Conservation (phyloP, 805 yeast genomes). For the Yamadazyma kitorensis region DNA sequence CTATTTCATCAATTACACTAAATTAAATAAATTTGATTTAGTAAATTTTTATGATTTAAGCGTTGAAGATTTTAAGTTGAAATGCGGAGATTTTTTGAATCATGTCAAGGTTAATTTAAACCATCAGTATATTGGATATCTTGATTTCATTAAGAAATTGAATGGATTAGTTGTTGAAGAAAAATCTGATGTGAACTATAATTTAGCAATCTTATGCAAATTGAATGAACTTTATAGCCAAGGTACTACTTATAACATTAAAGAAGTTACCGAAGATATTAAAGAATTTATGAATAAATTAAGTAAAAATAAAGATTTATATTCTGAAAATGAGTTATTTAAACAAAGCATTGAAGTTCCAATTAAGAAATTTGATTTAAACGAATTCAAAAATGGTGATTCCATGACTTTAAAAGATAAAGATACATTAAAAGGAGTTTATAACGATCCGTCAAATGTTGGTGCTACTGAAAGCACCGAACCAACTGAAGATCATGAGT, state of each 20-base stretch:
- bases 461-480: conserved; percentile 6
- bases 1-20: conserved; percentile 5
- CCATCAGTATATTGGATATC: conserved; percentile 6
- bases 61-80: conserved; percentile 4
- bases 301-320: conserved; percentile 6
- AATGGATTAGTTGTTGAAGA: conserved; percentile 4
- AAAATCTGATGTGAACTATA: no score
- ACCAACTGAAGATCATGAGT: conserved; percentile 11
- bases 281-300: conserved; percentile 8
- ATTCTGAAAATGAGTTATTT: conserved; percentile 3
- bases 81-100: conserved; percentile 5
- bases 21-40: conserved; percentile 6
- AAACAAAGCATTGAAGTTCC: conserved; percentile 11
- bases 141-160: conserved; percentile 3
- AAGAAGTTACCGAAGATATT: conserved; percentile 3
- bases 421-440: background rate
- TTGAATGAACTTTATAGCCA: background rate
- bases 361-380: conserved; percentile 18
- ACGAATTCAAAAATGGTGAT: conserved; percentile 16
- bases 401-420: no score
- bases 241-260: background rate
- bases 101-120: conserved; percentile 3
- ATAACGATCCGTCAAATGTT: conserved; percentile 2
- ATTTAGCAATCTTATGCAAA: conserved; percentile 8
- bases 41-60: conserved; percentile 11